Percentiles rank a stretch among this genome's conserved stretches.
phyloP scores from a whole-genome alignment of 495 filamentous ascomycete genomes.

The Penicillium coffeae region DNA sequence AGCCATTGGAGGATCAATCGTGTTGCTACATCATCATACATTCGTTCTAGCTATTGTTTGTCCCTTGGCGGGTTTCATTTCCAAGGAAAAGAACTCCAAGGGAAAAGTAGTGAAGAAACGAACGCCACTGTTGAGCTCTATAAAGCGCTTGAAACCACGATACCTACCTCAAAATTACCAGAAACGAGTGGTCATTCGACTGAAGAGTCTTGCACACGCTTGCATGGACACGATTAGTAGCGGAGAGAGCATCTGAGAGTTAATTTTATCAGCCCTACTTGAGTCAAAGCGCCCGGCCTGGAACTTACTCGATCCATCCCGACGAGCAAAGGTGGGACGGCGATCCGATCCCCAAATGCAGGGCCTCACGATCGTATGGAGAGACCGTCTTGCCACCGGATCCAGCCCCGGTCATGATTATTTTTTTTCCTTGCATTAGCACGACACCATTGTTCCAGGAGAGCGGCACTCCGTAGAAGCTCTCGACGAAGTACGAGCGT shows the following conservation, averaged over 20 bases:
- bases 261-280: conserved; percentile 12
- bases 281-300: conserved; percentile 13
- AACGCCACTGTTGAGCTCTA: too few relatives aligned
- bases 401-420: conserved; percentile 14
- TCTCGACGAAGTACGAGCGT: too few relatives aligned
- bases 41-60: too few relatives aligned
- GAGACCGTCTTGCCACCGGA: conserved; percentile 20
- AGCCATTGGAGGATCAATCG: not conserved
- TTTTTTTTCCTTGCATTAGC: conserved; percentile 26
- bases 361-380: conserved; percentile 11
- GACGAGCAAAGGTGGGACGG: conserved; percentile 1
- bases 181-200: too few relatives aligned
- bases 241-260: too few relatives aligned
- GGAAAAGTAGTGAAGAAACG: not conserved
- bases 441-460: not conserved
- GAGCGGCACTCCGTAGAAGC: not conserved
- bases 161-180: too few relatives aligned
- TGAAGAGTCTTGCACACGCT: too few relatives aligned
- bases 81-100: not conserved
- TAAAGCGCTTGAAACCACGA: too few relatives aligned
- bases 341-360: conserved; percentile 16
- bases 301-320: conserved; percentile 7
- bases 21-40: not conserved
- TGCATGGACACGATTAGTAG: too few relatives aligned
- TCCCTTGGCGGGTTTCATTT: not conserved